These are phyloP conservation scores for Gynandropsis gynandra DNA, from an alignment of 345 rosid genomes.

Conservation along the genomic window DNA sequence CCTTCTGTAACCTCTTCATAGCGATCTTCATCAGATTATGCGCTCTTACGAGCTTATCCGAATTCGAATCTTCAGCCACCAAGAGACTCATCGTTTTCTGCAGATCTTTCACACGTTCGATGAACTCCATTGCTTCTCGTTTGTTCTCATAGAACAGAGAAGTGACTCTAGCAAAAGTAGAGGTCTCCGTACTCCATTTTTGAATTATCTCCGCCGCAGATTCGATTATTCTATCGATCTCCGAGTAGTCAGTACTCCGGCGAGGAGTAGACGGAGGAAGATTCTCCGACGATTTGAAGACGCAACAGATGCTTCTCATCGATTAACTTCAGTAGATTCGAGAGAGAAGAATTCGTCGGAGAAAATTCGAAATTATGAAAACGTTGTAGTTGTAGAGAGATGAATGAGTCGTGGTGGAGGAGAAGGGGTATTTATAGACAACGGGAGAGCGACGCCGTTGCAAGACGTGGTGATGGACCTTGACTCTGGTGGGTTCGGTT, in stretches of 20 bases:
- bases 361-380: not conserved
- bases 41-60: constrained; percentile 37
- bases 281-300: constrained; percentile 22
- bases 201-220: constrained; percentile 35
- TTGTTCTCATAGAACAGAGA: constrained; percentile 46
- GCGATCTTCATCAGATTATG: constrained; percentile 56
- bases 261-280: constrained; percentile 24
- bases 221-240: constrained; percentile 30
- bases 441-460: constrained; percentile 13
- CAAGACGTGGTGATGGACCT: constrained; percentile 15
- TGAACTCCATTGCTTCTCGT: constrained; percentile 48
- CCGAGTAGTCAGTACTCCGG: constrained; percentile 23
- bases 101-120: constrained; percentile 42
- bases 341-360: not conserved
- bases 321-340: not conserved
- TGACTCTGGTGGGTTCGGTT: not conserved
- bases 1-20: constrained; percentile 68
- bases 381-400: not conserved
- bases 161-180: constrained; percentile 35
- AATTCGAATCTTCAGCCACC: constrained; percentile 25
- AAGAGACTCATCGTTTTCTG: constrained; percentile 50
- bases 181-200: constrained; percentile 47
- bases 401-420: not conserved
- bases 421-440: constrained; percentile 17
- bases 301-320: constrained; percentile 37